Percentiles rank a stretch among this genome's conserved stretches.
phyloP scores from a whole-genome alignment of 495 filamentous ascomycete species.

The Lasiosphaeris hirsuta region DNA sequence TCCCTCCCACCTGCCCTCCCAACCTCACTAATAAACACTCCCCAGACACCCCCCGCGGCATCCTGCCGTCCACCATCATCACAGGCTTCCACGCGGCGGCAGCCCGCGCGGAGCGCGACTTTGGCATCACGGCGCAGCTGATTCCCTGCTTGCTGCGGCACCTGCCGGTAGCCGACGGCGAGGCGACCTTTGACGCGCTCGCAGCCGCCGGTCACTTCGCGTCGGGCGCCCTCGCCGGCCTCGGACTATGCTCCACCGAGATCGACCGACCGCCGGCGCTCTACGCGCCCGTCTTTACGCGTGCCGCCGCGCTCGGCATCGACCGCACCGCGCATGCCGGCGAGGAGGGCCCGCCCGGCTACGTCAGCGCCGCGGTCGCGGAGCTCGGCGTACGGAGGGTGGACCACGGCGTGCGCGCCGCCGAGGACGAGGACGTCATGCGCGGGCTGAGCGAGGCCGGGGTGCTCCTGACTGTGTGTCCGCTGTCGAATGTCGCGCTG shows the following conservation, averaged over 20 bases:
- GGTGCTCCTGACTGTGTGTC: slow-evolving; percentile 66
- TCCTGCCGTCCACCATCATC: slow-evolving; percentile 60
- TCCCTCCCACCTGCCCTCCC: too few relatives aligned
- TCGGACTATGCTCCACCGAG: slow-evolving; percentile 68
- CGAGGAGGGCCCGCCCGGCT: slow-evolving; percentile 68
- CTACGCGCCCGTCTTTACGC: slow-evolving; percentile 57
- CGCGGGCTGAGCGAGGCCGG: slow-evolving; percentile 51
- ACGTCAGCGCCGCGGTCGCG: slow-evolving; percentile 63
- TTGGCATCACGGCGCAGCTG: slow-evolving; percentile 58
- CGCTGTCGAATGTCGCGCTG: slow-evolving; percentile 68
- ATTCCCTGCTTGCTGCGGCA: slow-evolving; percentile 71
- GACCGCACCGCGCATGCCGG: slow-evolving; percentile 67
- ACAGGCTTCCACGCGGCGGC: slow-evolving; percentile 57
- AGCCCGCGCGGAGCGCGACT: slow-evolving; percentile 57
- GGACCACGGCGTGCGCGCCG: slow-evolving; percentile 65
- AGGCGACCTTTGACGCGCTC: slow-evolving; percentile 48
- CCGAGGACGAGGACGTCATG: slow-evolving; percentile 60
- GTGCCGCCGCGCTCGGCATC: slow-evolving; percentile 50
- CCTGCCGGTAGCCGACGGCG: slow-evolving; percentile 54
- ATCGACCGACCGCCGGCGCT: slow-evolving; percentile 59
- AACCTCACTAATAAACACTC: too few relatives aligned
- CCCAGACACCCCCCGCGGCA: slow-evolving; percentile 51
- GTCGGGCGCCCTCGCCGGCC: slow-evolving; percentile 52
- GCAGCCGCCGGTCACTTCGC: slow-evolving; percentile 50
- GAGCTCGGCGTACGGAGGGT: slow-evolving; percentile 57